Conservation (phyloP, 2,329 filamentous ascomycete species). For the Colletotrichum spaethianum region DNA sequence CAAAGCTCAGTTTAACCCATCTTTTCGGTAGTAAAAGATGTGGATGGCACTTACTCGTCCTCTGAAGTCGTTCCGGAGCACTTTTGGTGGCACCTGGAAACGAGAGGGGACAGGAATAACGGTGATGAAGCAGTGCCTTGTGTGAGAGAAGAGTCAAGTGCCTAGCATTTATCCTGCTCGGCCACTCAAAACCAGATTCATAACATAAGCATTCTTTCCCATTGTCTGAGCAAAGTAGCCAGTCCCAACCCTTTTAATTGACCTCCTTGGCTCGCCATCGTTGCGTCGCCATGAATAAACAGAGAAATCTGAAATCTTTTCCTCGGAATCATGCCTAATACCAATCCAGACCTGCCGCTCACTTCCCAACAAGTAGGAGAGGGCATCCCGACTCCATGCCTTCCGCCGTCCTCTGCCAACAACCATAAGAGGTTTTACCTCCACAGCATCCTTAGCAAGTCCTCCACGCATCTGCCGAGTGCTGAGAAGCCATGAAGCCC, state of each 20-base stretch:
- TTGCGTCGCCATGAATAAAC: slow-evolving; percentile 40
- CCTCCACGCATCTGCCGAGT: slow-evolving; percentile 34
- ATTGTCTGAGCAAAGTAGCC: slow-evolving; percentile 39
- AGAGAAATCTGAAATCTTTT: slow-evolving; percentile 42
- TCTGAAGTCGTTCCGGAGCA: too few relatives aligned
- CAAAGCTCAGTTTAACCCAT: neutral
- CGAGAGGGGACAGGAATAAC: too few relatives aligned
- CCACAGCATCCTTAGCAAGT: slow-evolving; percentile 12
- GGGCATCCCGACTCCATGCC: slow-evolving; percentile 31
- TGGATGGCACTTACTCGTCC: neutral
- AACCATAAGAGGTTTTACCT: slow-evolving; percentile 20
- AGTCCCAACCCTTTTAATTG: slow-evolving; percentile 40
- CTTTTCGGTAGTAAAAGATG: neutral
- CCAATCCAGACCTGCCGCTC: slow-evolving; percentile 37
- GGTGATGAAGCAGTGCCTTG: neutral
- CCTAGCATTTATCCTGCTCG: slow-evolving; percentile 23
- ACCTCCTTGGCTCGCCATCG: slow-evolving; percentile 40
- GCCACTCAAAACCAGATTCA: slow-evolving; percentile 27
- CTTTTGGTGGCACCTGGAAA: neutral
- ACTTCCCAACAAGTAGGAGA: slow-evolving; percentile 30
- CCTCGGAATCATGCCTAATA: slow-evolving; percentile 42
- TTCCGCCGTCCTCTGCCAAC: slow-evolving; percentile 19
- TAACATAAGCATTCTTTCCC: slow-evolving; percentile 38
- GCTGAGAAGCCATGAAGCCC: slow-evolving; percentile 26
- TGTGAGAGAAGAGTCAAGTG: neutral